These are phyloP conservation scores for Malassezia japonica DNA, from an alignment of 1,284 basidiomycete genomes.

Conservation along the genomic window DNA sequence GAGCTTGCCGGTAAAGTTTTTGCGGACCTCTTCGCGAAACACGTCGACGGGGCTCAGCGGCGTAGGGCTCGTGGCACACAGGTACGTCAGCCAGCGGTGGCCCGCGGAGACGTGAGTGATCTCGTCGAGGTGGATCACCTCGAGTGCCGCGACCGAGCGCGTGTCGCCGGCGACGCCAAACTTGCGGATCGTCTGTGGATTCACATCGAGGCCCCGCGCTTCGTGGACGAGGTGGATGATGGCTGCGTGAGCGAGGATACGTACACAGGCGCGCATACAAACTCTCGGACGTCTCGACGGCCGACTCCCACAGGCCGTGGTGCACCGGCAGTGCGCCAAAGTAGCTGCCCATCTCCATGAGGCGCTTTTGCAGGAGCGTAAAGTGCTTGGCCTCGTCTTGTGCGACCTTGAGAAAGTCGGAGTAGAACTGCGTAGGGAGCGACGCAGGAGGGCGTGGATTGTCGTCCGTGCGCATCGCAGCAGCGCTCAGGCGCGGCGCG, in stretches of 20 bases:
- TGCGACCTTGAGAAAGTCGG: conserved; percentile 53
- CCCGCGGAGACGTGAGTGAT: conserved; percentile 69
- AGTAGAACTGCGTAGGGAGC: conserved; percentile 43
- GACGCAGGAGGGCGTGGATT: conserved; percentile 9
- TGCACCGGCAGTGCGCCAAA: conserved; percentile 57
- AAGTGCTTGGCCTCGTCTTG: conserved; percentile 67
- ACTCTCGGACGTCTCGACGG: conserved; percentile 62
- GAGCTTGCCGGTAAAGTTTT: conserved; percentile 67
- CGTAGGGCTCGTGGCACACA: conserved; percentile 56
- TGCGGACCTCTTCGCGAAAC: conserved; percentile 65
- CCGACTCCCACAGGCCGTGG: conserved; percentile 65
- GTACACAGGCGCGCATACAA: conserved; percentile 61
- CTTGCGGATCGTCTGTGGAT: conserved; percentile 66
- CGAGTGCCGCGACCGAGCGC: conserved; percentile 56
- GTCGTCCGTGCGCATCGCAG: conserved; percentile 7
- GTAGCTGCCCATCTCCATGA: conserved; percentile 59
- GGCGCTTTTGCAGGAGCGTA: conserved; percentile 49
- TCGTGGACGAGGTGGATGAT: conserved; percentile 86
- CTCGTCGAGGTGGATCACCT: conserved; percentile 57
- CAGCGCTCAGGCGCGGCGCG: conserved; percentile 30
- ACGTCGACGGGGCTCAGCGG: conserved; percentile 61
- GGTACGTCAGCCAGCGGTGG: conserved; percentile 73
- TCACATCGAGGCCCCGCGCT: conserved; percentile 71
- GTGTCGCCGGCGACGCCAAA: conserved; percentile 62
- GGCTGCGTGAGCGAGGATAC: conserved; percentile 34